Conservation (phyloP, 1,284 basidiomycete genomes). For the Sporisorium graminicola region DNA sequence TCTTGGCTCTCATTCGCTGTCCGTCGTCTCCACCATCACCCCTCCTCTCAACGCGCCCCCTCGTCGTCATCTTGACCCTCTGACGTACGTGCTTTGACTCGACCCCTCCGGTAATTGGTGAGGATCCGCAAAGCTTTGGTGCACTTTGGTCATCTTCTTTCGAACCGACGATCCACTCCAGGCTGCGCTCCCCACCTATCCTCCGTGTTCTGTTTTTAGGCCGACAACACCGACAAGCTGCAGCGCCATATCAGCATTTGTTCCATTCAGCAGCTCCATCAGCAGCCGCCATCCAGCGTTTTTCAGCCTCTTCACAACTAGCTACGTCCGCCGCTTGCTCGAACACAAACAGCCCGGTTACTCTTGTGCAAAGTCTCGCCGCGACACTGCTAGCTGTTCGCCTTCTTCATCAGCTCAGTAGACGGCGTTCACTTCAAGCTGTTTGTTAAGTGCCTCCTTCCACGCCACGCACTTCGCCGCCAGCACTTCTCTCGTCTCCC, state of each 20-base stretch:
- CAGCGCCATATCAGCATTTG: not conserved
- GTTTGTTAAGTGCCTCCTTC: slow-evolving; percentile 4
- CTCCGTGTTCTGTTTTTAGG: not conserved
- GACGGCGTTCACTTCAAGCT: not conserved
- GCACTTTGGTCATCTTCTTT: not conserved
- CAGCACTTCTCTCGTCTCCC: slow-evolving; percentile 22
- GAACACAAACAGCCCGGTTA: not conserved
- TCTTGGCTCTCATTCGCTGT: not conserved
- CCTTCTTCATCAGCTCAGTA: not conserved
- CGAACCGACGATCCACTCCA: not conserved
- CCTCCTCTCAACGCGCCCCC: not conserved
- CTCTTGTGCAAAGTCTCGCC: not conserved
- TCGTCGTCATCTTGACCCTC: not conserved
- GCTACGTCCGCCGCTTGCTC: no score
- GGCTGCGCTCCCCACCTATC: no score
- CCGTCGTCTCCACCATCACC: not conserved
- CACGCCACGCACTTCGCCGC: slow-evolving; percentile 12
- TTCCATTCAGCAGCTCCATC: not conserved
- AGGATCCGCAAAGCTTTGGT: no score
- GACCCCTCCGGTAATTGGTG: no score
- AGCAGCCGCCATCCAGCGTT: not conserved
- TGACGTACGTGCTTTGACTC: no score
- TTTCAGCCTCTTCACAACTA: not conserved
- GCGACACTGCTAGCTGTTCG: no score
- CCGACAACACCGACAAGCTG: not conserved